Percentiles rank a stretch among this genome's conserved stretches.
These are phyloP conservation scores for Kazachstania martiniae DNA, from an alignment of 805 yeast species.

Conservation along the genomic window DNA sequence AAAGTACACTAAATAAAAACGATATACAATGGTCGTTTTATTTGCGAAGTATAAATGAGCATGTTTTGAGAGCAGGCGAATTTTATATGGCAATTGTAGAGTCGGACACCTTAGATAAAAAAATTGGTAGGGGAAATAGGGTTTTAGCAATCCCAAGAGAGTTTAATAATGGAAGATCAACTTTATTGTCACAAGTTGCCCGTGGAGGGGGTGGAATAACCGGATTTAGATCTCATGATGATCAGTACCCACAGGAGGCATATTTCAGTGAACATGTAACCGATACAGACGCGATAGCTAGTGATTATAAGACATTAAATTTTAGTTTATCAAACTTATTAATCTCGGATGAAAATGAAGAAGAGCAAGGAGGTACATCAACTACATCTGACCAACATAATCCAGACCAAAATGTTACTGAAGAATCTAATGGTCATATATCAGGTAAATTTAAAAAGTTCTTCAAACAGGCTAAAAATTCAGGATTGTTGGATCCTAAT, in stretches of 20 bases:
- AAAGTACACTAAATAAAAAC: slow-evolving; percentile 30
- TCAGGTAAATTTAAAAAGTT: slow-evolving; percentile 21
- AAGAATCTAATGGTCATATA: slow-evolving; percentile 6
- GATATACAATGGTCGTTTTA: slow-evolving; percentile 52
- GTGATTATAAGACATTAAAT: slow-evolving; percentile 9
- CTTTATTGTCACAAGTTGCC: slow-evolving; percentile 35
- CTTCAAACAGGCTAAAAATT: slow-evolving; percentile 20
- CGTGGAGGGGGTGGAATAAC: slow-evolving; percentile 34
- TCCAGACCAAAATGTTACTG: too few relatives aligned
- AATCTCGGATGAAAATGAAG: slow-evolving; percentile 3
- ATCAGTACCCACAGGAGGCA: slow-evolving; percentile 20
- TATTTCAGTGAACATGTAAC: slow-evolving; percentile 18
- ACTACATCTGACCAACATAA: neutral
- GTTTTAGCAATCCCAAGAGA: slow-evolving; percentile 38
- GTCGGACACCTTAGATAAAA: slow-evolving; percentile 43
- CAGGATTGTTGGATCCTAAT: slow-evolving; percentile 8
- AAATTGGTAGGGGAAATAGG: slow-evolving; percentile 37
- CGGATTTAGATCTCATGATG: slow-evolving; percentile 30
- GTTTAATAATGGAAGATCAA: slow-evolving; percentile 23
- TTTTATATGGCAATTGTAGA: slow-evolving; percentile 35
- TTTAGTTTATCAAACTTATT: slow-evolving; percentile 3
- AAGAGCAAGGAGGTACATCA: neutral
- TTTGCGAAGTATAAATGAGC: slow-evolving; percentile 45
- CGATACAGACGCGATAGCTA: slow-evolving; percentile 10
- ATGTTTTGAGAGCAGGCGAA: slow-evolving; percentile 48